A percentile compares a stretch with the other conserved stretches of the same genome.
Conservation (phyloP, 768 basidiomycete species). For the Trametes coccinea region DNA sequence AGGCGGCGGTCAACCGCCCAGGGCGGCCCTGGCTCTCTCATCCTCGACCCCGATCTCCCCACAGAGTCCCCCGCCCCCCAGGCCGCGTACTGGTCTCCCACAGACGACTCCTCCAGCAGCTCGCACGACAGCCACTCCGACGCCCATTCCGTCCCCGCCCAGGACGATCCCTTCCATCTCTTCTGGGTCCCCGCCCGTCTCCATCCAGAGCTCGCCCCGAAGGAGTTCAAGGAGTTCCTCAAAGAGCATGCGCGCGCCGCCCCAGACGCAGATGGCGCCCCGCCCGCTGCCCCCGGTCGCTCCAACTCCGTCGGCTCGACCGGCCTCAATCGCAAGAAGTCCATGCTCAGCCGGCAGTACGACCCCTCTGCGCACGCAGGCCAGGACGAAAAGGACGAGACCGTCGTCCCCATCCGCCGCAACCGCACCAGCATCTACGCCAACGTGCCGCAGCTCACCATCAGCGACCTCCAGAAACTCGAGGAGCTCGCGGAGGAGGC, state of each 20-base stretch:
- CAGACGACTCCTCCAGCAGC: conserved; percentile 44
- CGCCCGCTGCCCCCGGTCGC: conserved; percentile 34
- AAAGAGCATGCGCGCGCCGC: conserved; percentile 80
- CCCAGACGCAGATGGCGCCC: conserved; percentile 42
- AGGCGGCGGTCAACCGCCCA: conserved; percentile 77
- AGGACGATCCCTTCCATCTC: conserved; percentile 84
- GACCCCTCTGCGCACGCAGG: conserved; percentile 77
- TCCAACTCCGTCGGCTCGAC: conserved; percentile 47
- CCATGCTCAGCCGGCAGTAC: conserved; percentile 95
- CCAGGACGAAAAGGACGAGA: conserved; percentile 56
- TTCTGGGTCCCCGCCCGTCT: conserved; percentile 98
- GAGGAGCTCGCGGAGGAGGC: conserved; percentile 94
- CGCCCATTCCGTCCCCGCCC: conserved; percentile 34
- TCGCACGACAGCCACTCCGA: conserved; percentile 46
- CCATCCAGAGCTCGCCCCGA: conserved; percentile 97
- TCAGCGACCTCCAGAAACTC: conserved; percentile 90
- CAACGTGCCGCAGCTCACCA: conserved; percentile 82
- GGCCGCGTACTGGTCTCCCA: conserved; percentile 32
- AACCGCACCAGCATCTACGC: conserved; percentile 68
- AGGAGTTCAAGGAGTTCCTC: conserved; percentile 92
- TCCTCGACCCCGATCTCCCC: conserved; percentile 92
- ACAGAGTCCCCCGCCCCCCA: conserved; percentile 54
- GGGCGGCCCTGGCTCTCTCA: conserved; percentile 74
- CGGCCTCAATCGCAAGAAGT: conserved; percentile 78
- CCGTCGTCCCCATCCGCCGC: conserved; percentile 66